A percentile compares a stretch with the other conserved stretches of the same genome.
Evolutionary conservation across 495 filamentous ascomycete genomes (phyloP).

Genomic region (Aspergillus avenaceus): DNA sequence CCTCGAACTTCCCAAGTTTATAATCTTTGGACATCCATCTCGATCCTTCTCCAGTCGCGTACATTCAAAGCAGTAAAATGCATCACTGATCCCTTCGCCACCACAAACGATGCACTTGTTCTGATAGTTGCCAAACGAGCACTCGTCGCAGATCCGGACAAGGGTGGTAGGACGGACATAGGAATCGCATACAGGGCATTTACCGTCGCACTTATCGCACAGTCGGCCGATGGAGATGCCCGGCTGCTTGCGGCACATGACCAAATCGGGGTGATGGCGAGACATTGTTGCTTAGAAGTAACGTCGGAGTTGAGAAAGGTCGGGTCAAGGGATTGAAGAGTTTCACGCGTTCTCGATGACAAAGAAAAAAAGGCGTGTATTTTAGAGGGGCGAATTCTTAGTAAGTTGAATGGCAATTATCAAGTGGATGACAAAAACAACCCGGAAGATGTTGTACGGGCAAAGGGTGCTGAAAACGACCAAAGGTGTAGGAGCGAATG

Average conservation of each 20-base stretch:
- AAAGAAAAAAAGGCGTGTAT: slow-evolving; percentile 21
- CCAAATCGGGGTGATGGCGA: slow-evolving; percentile 65
- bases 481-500: slow-evolving; percentile 16
- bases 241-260: slow-evolving; percentile 99
- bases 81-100: slow-evolving; percentile 96
- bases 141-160: slow-evolving; percentile 98
- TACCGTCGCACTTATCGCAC: slow-evolving; percentile 99
- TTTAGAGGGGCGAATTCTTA: too few species aligned
- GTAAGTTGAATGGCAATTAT: too few species aligned
- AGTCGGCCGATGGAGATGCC: slow-evolving; percentile 98
- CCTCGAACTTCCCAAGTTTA: slow-evolving; percentile 90
- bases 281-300: slow-evolving; percentile 22
- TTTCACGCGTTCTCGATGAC: too few species aligned
- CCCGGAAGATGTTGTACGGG: background rate
- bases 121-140: slow-evolving; percentile 98
- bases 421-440: too few species aligned
- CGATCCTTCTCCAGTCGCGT: slow-evolving; percentile 95
- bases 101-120: slow-evolving; percentile 99
- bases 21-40: slow-evolving; percentile 98
- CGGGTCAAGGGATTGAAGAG: too few species aligned
- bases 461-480: slow-evolving; percentile 4
- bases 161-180: slow-evolving; percentile 98
- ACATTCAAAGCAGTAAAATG: slow-evolving; percentile 99
- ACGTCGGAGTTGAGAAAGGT: slow-evolving; percentile 7
- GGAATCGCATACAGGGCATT: slow-evolving; percentile 97